Conservation (phyloP, 2,329 filamentous ascomycete species). For the Diaporthe velutina region DNA sequence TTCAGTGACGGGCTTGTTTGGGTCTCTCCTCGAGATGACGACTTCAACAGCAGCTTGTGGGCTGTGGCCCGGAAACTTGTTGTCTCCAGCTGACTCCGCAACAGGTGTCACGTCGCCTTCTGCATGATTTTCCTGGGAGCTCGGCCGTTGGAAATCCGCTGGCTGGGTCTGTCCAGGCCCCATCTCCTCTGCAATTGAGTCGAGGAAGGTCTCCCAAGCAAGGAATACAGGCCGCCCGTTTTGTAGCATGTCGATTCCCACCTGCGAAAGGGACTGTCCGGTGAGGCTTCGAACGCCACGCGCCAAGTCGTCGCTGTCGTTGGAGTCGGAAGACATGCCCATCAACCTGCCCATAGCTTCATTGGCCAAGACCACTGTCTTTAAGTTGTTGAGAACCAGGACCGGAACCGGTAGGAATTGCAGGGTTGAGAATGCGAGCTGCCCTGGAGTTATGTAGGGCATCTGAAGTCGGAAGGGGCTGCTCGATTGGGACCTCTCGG, state of each 20-base stretch:
- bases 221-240: conserved; percentile 73
- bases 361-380: conserved; percentile 80
- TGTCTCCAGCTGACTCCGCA: conserved; percentile 27
- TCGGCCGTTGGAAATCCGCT: conserved; percentile 38
- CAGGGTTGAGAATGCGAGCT: conserved; percentile 75
- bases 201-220: conserved; percentile 70
- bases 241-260: conserved; percentile 81
- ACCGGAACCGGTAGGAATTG: conserved; percentile 82
- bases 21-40: conserved; percentile 67
- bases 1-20: conserved; percentile 56
- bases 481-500: conserved; percentile 34
- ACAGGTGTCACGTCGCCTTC: conserved; percentile 28
- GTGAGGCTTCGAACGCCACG: conserved; percentile 70
- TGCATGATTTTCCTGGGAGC: not conserved
- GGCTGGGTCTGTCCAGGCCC: conserved; percentile 39
- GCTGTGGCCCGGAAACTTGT: conserved; percentile 38
- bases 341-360: conserved; percentile 80
- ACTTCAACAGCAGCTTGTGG: conserved; percentile 75
- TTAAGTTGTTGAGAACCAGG: conserved; percentile 75
- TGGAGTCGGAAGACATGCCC: conserved; percentile 64
- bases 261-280: conserved; percentile 75
- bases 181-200: conserved; percentile 63
- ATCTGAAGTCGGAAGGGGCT: conserved; percentile 56
- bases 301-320: conserved; percentile 53
- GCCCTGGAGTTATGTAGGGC: conserved; percentile 62